Percentiles rank a stretch among this genome's conserved stretches.
Evolutionary conservation across 306 rosid species (phyloP).

Genomic region (Argentina anserina): DNA sequence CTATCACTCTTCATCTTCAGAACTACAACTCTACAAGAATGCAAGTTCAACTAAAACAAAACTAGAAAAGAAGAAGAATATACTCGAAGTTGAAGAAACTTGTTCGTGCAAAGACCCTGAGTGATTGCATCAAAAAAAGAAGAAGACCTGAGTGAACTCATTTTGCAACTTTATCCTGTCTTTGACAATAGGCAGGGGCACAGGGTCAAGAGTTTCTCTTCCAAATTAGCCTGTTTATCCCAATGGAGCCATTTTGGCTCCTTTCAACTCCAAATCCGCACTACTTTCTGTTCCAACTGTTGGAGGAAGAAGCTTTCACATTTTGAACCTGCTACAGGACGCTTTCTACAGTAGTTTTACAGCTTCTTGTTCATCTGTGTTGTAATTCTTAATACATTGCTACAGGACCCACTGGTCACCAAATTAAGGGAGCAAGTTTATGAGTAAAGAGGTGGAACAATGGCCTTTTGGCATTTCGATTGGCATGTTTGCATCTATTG

Average conservation of each 20-base stretch:
- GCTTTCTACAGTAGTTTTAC: conserved; percentile 39
- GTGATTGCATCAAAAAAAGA: too few species aligned
- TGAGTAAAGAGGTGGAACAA: too few species aligned
- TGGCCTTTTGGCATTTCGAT: too few species aligned
- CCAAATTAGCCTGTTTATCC: conserved; percentile 77
- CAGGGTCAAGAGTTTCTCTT: conserved; percentile 54
- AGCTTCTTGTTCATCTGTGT: too few species aligned
- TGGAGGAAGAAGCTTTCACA: conserved; percentile 63
- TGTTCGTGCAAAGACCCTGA: conserved; percentile 46
- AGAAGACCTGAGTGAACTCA: too few species aligned
- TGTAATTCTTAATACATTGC: too few species aligned
- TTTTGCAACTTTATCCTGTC: conserved; percentile 69
- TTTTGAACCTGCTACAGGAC: conserved; percentile 30
- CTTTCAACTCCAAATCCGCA: conserved; percentile 64
- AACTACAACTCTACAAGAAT: neutral
- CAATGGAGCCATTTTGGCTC: conserved; percentile 59
- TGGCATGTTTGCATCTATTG: too few species aligned
- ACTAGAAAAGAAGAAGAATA: neutral
- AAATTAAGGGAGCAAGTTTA: too few species aligned
- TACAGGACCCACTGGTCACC: too few species aligned
- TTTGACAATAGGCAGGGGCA: conserved; percentile 60
- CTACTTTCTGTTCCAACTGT: conserved; percentile 52
- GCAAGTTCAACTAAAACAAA: neutral
- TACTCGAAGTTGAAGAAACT: neutral
- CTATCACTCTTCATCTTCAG: conserved; percentile 1